These are phyloP conservation scores for Myxozyma neglecta DNA, from an alignment of 805 yeast species.

Conservation along the genomic window DNA sequence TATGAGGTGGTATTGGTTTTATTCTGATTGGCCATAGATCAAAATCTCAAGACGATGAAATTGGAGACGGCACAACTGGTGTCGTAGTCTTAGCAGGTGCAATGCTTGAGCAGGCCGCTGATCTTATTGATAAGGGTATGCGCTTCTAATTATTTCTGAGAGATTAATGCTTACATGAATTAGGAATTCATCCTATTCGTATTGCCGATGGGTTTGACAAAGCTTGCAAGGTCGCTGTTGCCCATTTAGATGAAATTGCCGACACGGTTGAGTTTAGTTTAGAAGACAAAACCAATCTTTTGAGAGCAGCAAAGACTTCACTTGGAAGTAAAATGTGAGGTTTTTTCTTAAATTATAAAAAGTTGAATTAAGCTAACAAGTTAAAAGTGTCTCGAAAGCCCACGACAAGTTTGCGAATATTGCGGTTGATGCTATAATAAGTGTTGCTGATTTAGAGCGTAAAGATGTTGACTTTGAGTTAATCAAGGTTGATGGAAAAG, in stretches of 20 bases:
- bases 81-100: constrained; percentile 97
- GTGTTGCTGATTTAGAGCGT: constrained; percentile 88
- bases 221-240: constrained; percentile 89
- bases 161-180: neutral
- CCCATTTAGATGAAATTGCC: constrained; percentile 69
- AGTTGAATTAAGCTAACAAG: neutral
- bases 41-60: constrained; percentile 94
- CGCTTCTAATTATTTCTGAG: neutral
- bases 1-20: neutral
- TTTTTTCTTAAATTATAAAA: neutral
- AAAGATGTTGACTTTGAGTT: constrained; percentile 96
- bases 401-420: constrained; percentile 92
- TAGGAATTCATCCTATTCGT: constrained; percentile 93
- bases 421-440: constrained; percentile 94
- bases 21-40: constrained; percentile 40
- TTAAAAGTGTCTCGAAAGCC: constrained; percentile 67
- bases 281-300: constrained; percentile 53
- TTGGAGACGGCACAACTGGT: constrained; percentile 99
- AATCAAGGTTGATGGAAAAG: constrained; percentile 91
- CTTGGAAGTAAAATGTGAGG: constrained; percentile 78
- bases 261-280: constrained; percentile 58
- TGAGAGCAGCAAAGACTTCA: constrained; percentile 92
- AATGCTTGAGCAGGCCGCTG: constrained; percentile 88
- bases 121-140: constrained; percentile 72
- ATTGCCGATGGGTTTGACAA: constrained; percentile 97